Base-by-base conservation (phyloP, 441 rosid genomes). In the Adansonia grandidieri region DNA sequence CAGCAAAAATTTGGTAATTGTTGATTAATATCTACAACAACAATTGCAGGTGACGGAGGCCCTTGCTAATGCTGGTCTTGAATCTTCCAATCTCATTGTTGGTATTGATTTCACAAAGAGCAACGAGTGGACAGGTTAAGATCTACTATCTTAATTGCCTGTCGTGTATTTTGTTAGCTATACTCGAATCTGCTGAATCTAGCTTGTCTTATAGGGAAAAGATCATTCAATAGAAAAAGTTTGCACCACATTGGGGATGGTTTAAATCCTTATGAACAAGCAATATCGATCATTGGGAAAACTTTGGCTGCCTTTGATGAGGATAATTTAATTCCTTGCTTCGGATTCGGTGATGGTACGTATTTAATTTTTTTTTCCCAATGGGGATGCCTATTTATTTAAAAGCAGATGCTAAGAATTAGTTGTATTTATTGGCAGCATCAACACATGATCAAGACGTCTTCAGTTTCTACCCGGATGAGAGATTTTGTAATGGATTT, bases 61-160 rank as follows among this genome's bases (percentile, higher is more conserved):
- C 79, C 93, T 92, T 78, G 88, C 89, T 44, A 84, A 19, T 69
- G 91, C 97, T 0, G 97, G 97, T 66, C 86, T 92, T 7, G 94
- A 92, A 82, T 90, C 97, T 72, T 92, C 94, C 20, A 92, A 90
- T 83, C 93, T 92, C 77, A 90, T 92, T 9, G 90, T 92, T 51
- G 94, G 97, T 76, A 88, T 92, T 24, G 97, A 92, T 87, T 92
- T 89, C 79, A 92, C 97, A 2, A 92, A 92, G 88, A 92, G 97
- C 85, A 92, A 92, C 14, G 93, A 89, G 65, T 92, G 97, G 97
- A 92, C 94, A 86, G 96, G 96, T 92, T 64, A 8, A 71, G 53
- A 28, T 82, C 70, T 53, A 56, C 69, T 58, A 20, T 77, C 61
- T 83, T 48, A 62, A 68, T 71, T 78, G 57, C 56, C 67, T 75